Conservation (phyloP, 169 alveolate species). For the Nephromyces sp. region DNA sequence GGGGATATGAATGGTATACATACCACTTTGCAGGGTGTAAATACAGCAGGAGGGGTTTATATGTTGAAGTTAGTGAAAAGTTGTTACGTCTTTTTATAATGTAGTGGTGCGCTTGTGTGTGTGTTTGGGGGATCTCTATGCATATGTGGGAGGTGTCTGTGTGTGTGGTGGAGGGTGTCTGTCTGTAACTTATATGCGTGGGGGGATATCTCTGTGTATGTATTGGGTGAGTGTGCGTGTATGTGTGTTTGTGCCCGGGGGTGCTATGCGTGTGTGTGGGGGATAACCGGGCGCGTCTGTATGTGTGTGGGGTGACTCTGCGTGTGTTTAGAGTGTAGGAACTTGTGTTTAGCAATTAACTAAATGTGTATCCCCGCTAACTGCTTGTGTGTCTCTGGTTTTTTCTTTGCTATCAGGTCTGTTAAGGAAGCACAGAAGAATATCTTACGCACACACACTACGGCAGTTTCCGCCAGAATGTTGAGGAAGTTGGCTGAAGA, state of each 20-base stretch:
- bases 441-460: slow-evolving; percentile 94
- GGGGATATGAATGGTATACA: slow-evolving; percentile 95
- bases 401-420: slow-evolving; percentile 6
- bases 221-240: too few species aligned
- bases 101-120: not conserved
- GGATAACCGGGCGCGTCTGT: not conserved
- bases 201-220: too few species aligned
- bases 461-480: slow-evolving; percentile 94
- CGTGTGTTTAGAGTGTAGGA: not conserved
- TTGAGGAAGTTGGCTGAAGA: slow-evolving; percentile 84
- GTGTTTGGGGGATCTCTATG: not conserved
- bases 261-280: not conserved
- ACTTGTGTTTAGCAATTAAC: not conserved
- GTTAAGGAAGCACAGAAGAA: slow-evolving; percentile 49
- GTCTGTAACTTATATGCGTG: too few species aligned
- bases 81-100: not conserved
- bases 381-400: not conserved
- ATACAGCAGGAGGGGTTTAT: not conserved
- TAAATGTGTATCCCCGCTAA: not conserved
- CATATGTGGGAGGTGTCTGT: too few species aligned
- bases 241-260: not conserved
- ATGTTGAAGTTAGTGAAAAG: not conserved
- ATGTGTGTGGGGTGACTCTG: not conserved
- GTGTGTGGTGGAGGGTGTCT: too few species aligned
- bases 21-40: not conserved